Percentiles rank a stretch among this genome's conserved stretches.
These are phyloP conservation scores for Exobasidium rhododendri DNA, from an alignment of 1,284 basidiomycete genomes.

Conservation along the genomic window DNA sequence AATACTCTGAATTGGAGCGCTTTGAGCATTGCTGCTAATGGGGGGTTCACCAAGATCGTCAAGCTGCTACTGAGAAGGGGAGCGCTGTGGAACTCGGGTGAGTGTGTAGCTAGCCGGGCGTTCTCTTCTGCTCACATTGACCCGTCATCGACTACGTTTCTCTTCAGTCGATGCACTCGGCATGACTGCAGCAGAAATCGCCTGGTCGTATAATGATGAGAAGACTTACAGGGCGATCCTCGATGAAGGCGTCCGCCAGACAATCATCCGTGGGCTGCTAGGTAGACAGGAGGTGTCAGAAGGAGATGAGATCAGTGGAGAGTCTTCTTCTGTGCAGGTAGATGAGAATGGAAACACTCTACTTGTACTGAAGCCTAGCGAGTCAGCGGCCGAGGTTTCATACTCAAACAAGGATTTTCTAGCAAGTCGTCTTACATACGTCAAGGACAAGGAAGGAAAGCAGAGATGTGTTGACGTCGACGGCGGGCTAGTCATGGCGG, in stretches of 20 bases:
- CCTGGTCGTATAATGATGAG: constrained; percentile 43
- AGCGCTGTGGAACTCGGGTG: constrained; percentile 86
- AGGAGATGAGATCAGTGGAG: constrained; percentile 12
- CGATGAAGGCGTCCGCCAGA: constrained; percentile 56
- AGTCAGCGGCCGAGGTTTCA: constrained; percentile 29
- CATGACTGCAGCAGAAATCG: constrained; percentile 46
- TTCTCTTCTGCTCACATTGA: background rate
- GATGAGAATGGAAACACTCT: constrained; percentile 43
- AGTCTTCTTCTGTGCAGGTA: constrained; percentile 57
- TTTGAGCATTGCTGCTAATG: constrained; percentile 83
- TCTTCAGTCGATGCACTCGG: constrained; percentile 37
- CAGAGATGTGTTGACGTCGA: constrained; percentile 70
- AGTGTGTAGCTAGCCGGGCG: too few species aligned
- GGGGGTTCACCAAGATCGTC: constrained; percentile 66
- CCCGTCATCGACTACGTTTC: constrained; percentile 3
- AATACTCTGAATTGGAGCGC: constrained; percentile 65
- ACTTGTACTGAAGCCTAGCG: constrained; percentile 46
- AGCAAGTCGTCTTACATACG: constrained; percentile 68
- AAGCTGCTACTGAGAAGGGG: constrained; percentile 72
- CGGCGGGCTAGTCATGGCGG: constrained; percentile 68
- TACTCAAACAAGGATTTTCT: constrained; percentile 73
- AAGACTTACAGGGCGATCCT: constrained; percentile 36
- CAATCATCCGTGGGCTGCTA: constrained; percentile 34
- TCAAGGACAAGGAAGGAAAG: constrained; percentile 69
- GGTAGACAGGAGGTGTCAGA: constrained; percentile 25